A percentile compares a stretch with the other conserved stretches of the same genome.
Conservation (phyloP, 257 asterid genomes). For the Plantago major region DNA sequence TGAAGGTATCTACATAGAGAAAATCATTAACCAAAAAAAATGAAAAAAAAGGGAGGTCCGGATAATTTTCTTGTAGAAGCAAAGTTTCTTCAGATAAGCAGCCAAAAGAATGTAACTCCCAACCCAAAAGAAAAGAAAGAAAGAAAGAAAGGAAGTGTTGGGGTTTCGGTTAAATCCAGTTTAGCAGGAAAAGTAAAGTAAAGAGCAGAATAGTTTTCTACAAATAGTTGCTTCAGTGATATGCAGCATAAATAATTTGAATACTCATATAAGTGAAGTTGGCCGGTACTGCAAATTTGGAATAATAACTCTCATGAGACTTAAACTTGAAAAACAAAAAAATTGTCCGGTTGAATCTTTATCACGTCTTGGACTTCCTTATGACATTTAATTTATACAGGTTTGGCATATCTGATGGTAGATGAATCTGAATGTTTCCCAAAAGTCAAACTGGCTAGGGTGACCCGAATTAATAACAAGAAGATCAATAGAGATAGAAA, state of each 20-base stretch:
- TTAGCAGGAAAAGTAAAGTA: not conserved
- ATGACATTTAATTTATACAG: too few species aligned
- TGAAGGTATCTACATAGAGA: slow-evolving; percentile 28
- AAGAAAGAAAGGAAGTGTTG: not conserved
- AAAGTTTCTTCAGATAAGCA: slow-evolving; percentile 8
- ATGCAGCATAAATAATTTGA: not conserved
- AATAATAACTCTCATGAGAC: too few species aligned
- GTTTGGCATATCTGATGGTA: not conserved
- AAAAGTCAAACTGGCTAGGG: not conserved
- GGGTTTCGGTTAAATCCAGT: not conserved
- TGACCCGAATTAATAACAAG: not conserved
- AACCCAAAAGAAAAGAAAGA: not conserved
- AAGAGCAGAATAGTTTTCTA: not conserved
- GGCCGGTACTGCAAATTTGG: too few species aligned
- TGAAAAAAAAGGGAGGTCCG: slow-evolving; percentile 12
- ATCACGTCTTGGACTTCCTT: not conserved
- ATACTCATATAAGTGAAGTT: too few species aligned
- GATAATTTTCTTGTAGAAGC: not conserved
- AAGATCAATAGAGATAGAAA: not conserved
- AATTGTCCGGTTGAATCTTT: not conserved
- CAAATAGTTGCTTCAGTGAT: not conserved
- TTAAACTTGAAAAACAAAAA: not conserved
- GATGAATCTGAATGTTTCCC: not conserved
- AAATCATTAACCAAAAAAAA: not conserved
- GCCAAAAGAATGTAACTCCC: not conserved